Evolutionary conservation across 257 asterid species (phyloP).

Genomic region (Handroanthus guayacan): DNA sequence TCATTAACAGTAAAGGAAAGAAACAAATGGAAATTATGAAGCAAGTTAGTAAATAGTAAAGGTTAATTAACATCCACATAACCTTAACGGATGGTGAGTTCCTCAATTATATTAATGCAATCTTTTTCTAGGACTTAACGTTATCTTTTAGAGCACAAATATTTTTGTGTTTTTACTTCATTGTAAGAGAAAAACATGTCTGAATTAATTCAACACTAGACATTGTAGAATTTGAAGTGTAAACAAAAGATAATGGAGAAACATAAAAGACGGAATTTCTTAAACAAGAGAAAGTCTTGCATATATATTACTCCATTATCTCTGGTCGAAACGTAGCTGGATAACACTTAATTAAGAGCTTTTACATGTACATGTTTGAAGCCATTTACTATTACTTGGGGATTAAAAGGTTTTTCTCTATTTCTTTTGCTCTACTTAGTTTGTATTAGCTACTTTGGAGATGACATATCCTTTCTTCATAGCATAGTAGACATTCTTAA

Average conservation of each 20-base stretch:
- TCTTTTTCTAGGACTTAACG: not conserved
- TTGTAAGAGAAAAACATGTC: not conserved
- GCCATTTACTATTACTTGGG: not conserved
- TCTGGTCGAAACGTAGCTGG: slow-evolving; percentile 3
- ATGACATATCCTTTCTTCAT: not conserved
- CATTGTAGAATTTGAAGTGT: not conserved
- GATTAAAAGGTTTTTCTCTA: not conserved
- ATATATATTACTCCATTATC: not conserved
- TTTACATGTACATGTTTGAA: not conserved
- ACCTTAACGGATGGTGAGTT: not conserved
- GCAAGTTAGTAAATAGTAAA: not conserved
- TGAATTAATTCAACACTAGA: slow-evolving; percentile 1
- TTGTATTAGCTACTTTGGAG: not conserved
- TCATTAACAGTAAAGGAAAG: not conserved
- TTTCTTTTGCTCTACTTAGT: not conserved
- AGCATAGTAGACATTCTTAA: not conserved
- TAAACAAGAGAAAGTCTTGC: slow-evolving; percentile 2
- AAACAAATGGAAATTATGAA: slow-evolving; percentile 17
- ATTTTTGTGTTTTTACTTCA: not conserved
- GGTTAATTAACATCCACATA: slow-evolving; percentile 10
- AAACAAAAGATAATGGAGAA: not conserved
- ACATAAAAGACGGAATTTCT: not conserved
- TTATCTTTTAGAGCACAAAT: not conserved
- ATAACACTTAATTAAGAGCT: not conserved
- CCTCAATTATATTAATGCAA: not conserved